Base-by-base conservation (phyloP, 371 early-diverging fungal genomes). In the Mortierella sp. region DNA sequence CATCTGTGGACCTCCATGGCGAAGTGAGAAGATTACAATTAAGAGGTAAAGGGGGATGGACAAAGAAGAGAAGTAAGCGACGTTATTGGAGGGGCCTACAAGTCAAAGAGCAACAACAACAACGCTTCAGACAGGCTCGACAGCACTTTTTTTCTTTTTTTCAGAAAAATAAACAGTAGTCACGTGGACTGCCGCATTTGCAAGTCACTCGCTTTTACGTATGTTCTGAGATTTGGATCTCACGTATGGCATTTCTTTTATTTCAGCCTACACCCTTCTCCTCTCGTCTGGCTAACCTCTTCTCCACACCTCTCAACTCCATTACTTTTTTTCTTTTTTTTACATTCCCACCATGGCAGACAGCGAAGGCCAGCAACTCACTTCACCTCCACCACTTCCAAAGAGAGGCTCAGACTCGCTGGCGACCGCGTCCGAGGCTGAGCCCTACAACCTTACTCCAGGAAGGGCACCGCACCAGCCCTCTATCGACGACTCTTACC, bases 1-100 rank as follows among this genome's bases (percentile, higher is more conserved):
- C 97, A 97, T 77, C 97, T 92, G 88, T 98, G 98, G 50, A 97
- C 92, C 84, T 95, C 94, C 94, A 95, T 93, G 68, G 74, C 70
- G 68, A 58, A 34, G 26, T 38, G 65, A 42, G 54, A 28, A 54
- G 48, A 34, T 50, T 50, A 28, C 54, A 74, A 63, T 57, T 54
- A 70, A 57, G 48, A 72, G 10, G 42, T 38, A 54, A 54, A 68
- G 60, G 72, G 45, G 72, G 58, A 52, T 70, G 47, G 52, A 55
- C 60, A 48, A 77, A 72, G 52, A 70, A 34, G 50, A 50, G 44
- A 44, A 48, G 70, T 26, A 73, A 52, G 65, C 52, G 81, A 28
- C 74, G 63, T 63, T 34, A 63, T 31, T 74, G 68, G 82, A 70
- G 70, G 52, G 72, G 78, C 77, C 70, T 71, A 60, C 65, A 57